Percentiles rank a stretch among this genome's conserved stretches.
Evolutionary conservation across 2,329 filamentous ascomycete genomes (phyloP).

Genomic region (Xylaria sp.): DNA sequence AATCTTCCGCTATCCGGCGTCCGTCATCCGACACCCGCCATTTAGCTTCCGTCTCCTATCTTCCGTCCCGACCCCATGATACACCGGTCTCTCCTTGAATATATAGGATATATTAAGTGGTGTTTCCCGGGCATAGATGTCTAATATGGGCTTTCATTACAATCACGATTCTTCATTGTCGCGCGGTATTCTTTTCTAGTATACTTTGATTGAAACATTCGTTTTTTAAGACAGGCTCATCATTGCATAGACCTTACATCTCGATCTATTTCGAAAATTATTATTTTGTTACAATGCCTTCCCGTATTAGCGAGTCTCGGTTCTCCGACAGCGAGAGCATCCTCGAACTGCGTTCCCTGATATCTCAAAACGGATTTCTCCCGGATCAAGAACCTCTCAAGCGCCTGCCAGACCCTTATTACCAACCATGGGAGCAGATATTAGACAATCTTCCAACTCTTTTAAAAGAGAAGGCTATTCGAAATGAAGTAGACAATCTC

Average conservation of each 20-base stretch:
- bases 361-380: slow-evolving; percentile 70
- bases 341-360: slow-evolving; percentile 62
- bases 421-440: slow-evolving; percentile 73
- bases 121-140: not conserved
- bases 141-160: not conserved
- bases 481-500: slow-evolving; percentile 65
- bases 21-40: slow-evolving; percentile 28
- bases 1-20: slow-evolving; percentile 17
- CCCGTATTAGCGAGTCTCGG: slow-evolving; percentile 13
- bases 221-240: not conserved
- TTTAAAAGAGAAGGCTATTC: slow-evolving; percentile 69
- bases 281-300: slow-evolving; percentile 17
- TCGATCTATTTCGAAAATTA: not conserved
- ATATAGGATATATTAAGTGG: not conserved
- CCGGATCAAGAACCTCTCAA: slow-evolving; percentile 69
- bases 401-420: slow-evolving; percentile 70
- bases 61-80: not conserved
- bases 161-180: not conserved
- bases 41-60: slow-evolving; percentile 3
- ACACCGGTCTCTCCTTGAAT: not conserved
- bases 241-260: not conserved
- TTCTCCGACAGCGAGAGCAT: not conserved
- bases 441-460: slow-evolving; percentile 71
- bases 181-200: not conserved
- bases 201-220: not conserved